phyloP scores from a whole-genome alignment of 495 filamentous ascomycete genomes.

The Alectoria sarmentosa region DNA sequence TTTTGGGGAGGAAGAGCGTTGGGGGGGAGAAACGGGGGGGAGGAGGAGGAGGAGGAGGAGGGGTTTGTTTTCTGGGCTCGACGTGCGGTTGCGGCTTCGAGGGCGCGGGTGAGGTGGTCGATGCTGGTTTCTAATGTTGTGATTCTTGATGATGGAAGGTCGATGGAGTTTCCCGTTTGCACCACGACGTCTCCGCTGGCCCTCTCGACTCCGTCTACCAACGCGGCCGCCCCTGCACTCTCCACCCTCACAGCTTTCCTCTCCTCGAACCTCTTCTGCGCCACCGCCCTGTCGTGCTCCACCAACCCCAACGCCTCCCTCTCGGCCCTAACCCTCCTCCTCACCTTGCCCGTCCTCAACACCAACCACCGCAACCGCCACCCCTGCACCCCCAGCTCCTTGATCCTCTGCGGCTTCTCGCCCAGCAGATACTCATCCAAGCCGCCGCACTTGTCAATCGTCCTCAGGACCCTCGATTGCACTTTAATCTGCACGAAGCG shows the following conservation, averaged over 20 bases:
- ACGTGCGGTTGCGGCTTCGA: background rate
- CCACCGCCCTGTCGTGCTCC: background rate
- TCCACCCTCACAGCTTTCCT: background rate
- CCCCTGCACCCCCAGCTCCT: slow-evolving; percentile 77
- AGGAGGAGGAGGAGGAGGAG: too few species aligned
- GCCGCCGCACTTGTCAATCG: slow-evolving; percentile 79
- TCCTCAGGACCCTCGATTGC: slow-evolving; percentile 69
- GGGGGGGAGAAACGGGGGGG: too few species aligned
- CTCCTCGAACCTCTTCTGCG: too few species aligned
- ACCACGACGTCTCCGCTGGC: background rate
- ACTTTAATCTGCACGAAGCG: slow-evolving; percentile 64
- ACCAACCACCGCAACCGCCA: slow-evolving; percentile 83
- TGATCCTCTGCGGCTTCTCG: slow-evolving; percentile 61
- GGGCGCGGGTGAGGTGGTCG: background rate
- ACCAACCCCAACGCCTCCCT: slow-evolving; percentile 44
- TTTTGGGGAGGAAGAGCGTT: background rate
- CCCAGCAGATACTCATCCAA: slow-evolving; percentile 86
- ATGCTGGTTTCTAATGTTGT: background rate
- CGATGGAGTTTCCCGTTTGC: background rate
- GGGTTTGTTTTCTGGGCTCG: background rate
- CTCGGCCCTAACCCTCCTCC: slow-evolving; percentile 50
- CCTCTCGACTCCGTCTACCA: slow-evolving; percentile 12
- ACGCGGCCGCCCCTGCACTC: background rate
- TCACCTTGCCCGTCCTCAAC: slow-evolving; percentile 63
- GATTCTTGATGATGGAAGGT: background rate